Conservation (phyloP, 192 early-diverging fungal species). For the Dispira parvispora region DNA sequence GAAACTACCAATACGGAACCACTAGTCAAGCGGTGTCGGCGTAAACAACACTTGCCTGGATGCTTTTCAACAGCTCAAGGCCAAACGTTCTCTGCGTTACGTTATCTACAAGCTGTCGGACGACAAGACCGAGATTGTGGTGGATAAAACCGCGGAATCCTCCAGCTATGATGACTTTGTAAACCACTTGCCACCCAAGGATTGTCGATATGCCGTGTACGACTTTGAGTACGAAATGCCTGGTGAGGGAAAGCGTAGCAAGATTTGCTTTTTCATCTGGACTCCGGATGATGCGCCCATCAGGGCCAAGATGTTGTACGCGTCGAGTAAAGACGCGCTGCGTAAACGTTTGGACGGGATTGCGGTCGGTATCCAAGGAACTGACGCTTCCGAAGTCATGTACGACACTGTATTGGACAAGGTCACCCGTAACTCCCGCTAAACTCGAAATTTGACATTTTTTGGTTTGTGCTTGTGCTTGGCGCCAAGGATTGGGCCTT, state of each 20-base stretch:
- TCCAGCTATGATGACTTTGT: slow-evolving; percentile 55
- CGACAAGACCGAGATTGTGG: slow-evolving; percentile 44
- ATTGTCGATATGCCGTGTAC: slow-evolving; percentile 76
- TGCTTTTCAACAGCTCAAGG: slow-evolving; percentile 54
- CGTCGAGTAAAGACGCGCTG: slow-evolving; percentile 65
- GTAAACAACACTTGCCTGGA: slow-evolving; percentile 42
- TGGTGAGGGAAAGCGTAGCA: slow-evolving; percentile 47
- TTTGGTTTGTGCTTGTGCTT: too few species aligned
- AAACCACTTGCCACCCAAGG: slow-evolving; percentile 34
- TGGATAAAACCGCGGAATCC: slow-evolving; percentile 20
- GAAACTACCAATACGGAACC: too few species aligned
- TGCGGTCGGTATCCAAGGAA: slow-evolving; percentile 65
- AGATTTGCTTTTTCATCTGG: slow-evolving; percentile 78
- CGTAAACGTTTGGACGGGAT: slow-evolving; percentile 56
- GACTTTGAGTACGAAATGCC: slow-evolving; percentile 64
- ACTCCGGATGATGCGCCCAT: slow-evolving; percentile 65
- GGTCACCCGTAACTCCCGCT: slow-evolving; percentile 12
- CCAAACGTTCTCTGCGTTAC: slow-evolving; percentile 31
- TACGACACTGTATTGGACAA: slow-evolving; percentile 57
- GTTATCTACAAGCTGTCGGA: slow-evolving; percentile 72
- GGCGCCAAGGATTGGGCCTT: too few species aligned
- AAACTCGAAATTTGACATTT: background rate
- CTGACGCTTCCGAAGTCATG: slow-evolving; percentile 56
- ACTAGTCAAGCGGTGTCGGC: slow-evolving; percentile 60
- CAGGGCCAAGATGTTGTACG: slow-evolving; percentile 80